These are phyloP conservation scores for Rhizopogon roseolus DNA, from an alignment of 768 basidiomycete species.

Conservation along the genomic window DNA sequence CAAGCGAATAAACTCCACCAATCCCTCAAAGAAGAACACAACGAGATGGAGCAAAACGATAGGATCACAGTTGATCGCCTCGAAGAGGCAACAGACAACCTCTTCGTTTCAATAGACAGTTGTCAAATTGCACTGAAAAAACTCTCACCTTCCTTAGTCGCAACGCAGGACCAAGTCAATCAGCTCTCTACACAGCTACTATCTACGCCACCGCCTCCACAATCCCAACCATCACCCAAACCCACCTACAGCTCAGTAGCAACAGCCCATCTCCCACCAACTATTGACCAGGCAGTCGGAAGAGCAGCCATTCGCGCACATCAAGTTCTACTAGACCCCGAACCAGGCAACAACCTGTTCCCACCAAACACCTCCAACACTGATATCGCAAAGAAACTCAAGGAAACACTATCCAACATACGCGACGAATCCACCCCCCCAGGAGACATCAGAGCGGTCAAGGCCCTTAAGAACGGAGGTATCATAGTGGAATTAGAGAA, in stretches of 20 bases:
- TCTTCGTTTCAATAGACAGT: background rate
- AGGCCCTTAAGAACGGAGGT: constrained; percentile 5
- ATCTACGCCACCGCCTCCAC: background rate
- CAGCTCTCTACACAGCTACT: background rate
- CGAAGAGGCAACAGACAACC: background rate
- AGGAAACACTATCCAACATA: background rate
- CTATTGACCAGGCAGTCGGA: background rate
- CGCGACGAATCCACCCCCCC: background rate
- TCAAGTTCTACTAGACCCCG: background rate
- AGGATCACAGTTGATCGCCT: background rate
- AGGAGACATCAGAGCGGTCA: background rate
- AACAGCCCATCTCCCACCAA: background rate
- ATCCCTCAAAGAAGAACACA: background rate
- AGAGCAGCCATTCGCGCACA: background rate
- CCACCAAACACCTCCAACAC: background rate
- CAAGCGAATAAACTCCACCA: background rate
- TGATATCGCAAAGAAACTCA: background rate
- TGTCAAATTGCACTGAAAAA: background rate
- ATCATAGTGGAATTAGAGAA: constrained; percentile 10
- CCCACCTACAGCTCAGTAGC: background rate
- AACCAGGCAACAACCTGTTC: background rate
- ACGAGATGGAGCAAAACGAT: background rate
- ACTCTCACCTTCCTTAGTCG: background rate
- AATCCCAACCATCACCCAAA: background rate
- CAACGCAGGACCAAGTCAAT: background rate